Evolutionary conservation across 805 yeast genomes (phyloP).

Genomic region (Candida pini): DNA sequence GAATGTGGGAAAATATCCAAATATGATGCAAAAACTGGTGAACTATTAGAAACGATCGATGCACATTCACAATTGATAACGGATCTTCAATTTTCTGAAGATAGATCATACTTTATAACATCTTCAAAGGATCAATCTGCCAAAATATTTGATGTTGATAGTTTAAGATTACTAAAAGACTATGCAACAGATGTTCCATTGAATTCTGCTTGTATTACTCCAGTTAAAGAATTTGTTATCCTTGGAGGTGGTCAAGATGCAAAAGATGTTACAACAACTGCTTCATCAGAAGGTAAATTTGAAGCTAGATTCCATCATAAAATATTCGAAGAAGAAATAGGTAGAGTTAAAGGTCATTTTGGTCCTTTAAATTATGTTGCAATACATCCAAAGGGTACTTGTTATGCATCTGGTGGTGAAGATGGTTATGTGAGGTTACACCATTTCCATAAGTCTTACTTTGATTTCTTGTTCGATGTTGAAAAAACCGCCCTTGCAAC

Average conservation of each 20-base stretch:
- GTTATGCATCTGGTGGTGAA: conserved; percentile 97
- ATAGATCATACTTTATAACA: conserved; percentile 84
- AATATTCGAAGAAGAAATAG: conserved; percentile 91
- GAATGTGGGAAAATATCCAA: conserved; percentile 81
- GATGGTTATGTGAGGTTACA: conserved; percentile 96
- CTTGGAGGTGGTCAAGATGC: conserved; percentile 99
- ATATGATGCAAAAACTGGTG: conserved; percentile 73
- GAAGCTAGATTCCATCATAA: conserved; percentile 96
- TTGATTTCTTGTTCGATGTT: conserved; percentile 88
- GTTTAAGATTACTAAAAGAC: conserved; percentile 63
- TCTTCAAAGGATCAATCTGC: conserved; percentile 90
- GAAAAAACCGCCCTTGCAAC: conserved; percentile 66
- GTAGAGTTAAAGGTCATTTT: conserved; percentile 96
- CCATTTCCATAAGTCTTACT: conserved; percentile 87
- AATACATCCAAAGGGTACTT: conserved; percentile 88
- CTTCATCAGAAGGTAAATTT: conserved; percentile 89
- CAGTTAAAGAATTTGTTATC: conserved; percentile 84
- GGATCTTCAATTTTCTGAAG: conserved; percentile 86
- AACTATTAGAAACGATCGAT: conserved; percentile 48
- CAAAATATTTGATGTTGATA: conserved; percentile 69
- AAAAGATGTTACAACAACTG: conserved; percentile 95
- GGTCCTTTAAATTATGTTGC: conserved; percentile 96
- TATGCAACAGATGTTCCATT: conserved; percentile 88
- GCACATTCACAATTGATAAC: conserved; percentile 77
- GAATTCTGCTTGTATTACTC: conserved; percentile 93